Percentiles rank a stretch among this genome's conserved stretches.
These are phyloP conservation scores for Rhodomyrtus tomentosa DNA, from an alignment of 345 rosid species.

Conservation along the genomic window DNA sequence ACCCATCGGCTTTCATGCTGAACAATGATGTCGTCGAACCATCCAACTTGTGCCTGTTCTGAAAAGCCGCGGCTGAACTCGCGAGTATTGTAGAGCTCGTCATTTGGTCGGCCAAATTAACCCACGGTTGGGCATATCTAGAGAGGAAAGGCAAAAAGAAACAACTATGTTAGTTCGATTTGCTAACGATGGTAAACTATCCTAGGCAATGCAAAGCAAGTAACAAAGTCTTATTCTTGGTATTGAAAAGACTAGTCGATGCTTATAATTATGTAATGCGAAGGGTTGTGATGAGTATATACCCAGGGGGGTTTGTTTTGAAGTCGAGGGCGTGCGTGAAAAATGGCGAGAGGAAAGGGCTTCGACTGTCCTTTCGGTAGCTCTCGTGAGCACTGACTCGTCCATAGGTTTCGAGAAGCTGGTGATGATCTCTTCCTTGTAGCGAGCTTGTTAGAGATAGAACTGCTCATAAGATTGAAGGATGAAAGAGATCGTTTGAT, in stretches of 20 bases:
- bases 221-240: not conserved
- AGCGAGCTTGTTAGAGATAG: conserved; percentile 1
- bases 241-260: not conserved
- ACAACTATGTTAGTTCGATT: not conserved
- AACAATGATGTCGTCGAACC: not conserved
- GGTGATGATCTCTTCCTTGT: conserved; percentile 3
- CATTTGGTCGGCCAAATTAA: not conserved
- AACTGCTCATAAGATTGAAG: conserved; percentile 3
- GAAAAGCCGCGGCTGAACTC: not conserved
- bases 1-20: not conserved
- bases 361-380: conserved; percentile 5
- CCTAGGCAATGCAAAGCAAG: not conserved
- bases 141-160: not conserved
- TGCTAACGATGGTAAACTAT: not conserved
- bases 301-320: not conserved
- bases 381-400: conserved; percentile 1
- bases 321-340: not conserved
- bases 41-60: not conserved
- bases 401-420: not conserved
- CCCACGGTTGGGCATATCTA: not conserved
- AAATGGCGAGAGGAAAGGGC: conserved; percentile 1
- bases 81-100: not conserved
- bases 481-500: not conserved
- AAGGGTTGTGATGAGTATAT: not conserved
- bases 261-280: not conserved